These are phyloP conservation scores for Pilasporangium apinafurcum DNA, from an alignment of 352 stramenopile genomes.

Conservation along the genomic window DNA sequence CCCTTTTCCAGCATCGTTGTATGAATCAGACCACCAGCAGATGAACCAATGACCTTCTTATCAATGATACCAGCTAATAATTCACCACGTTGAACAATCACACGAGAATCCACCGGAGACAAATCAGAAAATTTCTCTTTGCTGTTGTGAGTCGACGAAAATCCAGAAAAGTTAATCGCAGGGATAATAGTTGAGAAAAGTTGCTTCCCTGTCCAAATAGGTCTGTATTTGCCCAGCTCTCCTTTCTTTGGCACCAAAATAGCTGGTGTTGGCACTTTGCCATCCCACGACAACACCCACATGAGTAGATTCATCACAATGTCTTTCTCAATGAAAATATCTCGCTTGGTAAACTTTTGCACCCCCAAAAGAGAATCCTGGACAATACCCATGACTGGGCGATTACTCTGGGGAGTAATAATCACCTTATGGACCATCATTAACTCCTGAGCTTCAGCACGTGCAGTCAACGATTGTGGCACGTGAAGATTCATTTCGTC, in stretches of 20 bases:
- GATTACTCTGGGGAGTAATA: constrained; percentile 98
- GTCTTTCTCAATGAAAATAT: constrained; percentile 98
- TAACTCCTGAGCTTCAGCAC: constrained; percentile 96
- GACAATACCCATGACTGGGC: constrained; percentile 99
- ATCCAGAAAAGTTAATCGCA: constrained; percentile 95
- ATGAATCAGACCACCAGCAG: constrained; percentile 96
- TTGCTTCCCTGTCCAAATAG: constrained; percentile 98
- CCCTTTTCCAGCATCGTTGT: constrained; percentile 93
- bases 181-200: constrained; percentile 96
- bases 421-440: constrained; percentile 99
- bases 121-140: constrained; percentile 88
- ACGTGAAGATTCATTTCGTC: constrained; percentile 99
- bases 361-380: constrained; percentile 95
- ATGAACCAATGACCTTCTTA: constrained; percentile 98
- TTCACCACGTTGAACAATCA: constrained; percentile 97
- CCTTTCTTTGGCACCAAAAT: constrained; percentile 94
- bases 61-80: constrained; percentile 97
- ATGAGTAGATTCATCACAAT: constrained; percentile 98
- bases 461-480: constrained; percentile 95
- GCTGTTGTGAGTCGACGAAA: constrained; percentile 93
- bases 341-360: constrained; percentile 97
- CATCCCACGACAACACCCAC: constrained; percentile 97
- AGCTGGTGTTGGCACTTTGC: constrained; percentile 94
- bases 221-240: constrained; percentile 77
- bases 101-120: constrained; percentile 94